Conservation (phyloP, 2,329 filamentous ascomycete genomes). For the Colletotrichum horii region DNA sequence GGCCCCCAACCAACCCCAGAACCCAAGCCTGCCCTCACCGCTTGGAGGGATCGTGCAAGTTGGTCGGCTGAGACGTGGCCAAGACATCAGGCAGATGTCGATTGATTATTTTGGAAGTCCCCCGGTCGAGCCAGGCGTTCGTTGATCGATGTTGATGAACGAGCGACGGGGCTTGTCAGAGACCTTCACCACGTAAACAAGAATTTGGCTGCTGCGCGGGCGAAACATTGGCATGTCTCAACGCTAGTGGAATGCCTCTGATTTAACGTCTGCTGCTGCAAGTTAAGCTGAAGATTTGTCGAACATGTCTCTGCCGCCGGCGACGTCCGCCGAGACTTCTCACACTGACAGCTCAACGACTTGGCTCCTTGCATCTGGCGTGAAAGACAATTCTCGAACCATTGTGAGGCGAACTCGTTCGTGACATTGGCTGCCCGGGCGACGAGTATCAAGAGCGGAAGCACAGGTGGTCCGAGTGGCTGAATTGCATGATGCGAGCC, state of each 20-base stretch:
- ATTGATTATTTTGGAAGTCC: not conserved
- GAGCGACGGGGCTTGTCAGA: not conserved
- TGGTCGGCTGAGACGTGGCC: not conserved
- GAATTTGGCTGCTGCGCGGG: slow-evolving; percentile 1
- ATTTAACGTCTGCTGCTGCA: not conserved
- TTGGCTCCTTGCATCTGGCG: not conserved
- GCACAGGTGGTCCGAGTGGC: slow-evolving; percentile 5
- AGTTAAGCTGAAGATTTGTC: not conserved
- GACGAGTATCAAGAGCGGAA: not conserved
- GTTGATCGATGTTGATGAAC: not conserved
- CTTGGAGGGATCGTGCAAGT: not conserved
- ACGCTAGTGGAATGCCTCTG: not conserved
- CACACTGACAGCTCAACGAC: not conserved
- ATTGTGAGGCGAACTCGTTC: not conserved
- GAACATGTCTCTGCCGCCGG: not conserved
- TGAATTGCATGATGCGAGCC: slow-evolving; percentile 1
- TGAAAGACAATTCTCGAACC: not conserved
- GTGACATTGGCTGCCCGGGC: not conserved
- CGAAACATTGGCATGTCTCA: slow-evolving; percentile 21
- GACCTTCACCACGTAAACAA: not conserved
- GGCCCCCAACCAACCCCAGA: not conserved
- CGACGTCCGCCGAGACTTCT: not conserved
- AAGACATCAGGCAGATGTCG: not conserved
- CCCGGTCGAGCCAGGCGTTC: not conserved
- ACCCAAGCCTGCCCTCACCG: not conserved